These are phyloP conservation scores for Calvatia gigantea DNA, from an alignment of 768 basidiomycete genomes.

Conservation along the genomic window DNA sequence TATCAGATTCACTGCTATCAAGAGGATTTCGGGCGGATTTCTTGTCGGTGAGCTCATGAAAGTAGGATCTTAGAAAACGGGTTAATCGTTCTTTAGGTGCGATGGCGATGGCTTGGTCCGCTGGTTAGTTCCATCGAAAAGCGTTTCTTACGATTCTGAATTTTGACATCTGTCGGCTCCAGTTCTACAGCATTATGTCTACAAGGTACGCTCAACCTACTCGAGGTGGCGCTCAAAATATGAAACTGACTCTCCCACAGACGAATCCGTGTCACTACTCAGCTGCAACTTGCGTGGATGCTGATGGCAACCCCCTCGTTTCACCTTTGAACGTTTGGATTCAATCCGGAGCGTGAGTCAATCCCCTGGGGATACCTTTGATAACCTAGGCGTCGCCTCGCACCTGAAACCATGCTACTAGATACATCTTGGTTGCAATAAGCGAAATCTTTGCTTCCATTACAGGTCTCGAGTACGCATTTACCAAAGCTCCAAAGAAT, in stretches of 20 bases:
- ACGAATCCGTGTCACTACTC: slow-evolving; percentile 8
- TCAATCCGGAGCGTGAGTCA: slow-evolving; percentile 55
- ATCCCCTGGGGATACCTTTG: neutral
- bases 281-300: slow-evolving; percentile 4
- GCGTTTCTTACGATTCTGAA: neutral
- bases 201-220: slow-evolving; percentile 36
- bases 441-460: slow-evolving; percentile 80
- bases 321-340: slow-evolving; percentile 75
- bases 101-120: slow-evolving; percentile 67
- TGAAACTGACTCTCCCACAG: slow-evolving; percentile 43
- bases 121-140: slow-evolving; percentile 14
- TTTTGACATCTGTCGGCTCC: slow-evolving; percentile 16
- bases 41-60: slow-evolving; percentile 38
- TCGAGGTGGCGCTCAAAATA: neutral
- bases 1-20: slow-evolving; percentile 54
- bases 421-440: slow-evolving; percentile 64
- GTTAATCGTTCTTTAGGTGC: too few relatives aligned
- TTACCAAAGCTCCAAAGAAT: slow-evolving; percentile 82
- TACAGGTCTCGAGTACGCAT: slow-evolving; percentile 83
- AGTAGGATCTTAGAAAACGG: too few relatives aligned
- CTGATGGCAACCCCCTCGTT: slow-evolving; percentile 21
- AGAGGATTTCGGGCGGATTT: slow-evolving; percentile 58
- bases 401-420: slow-evolving; percentile 15
- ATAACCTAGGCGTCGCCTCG: too few relatives aligned
- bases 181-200: slow-evolving; percentile 71